Evolutionary conservation across 2,329 filamentous ascomycete genomes (phyloP).

Genomic region (Aspergillus flavus): DNA sequence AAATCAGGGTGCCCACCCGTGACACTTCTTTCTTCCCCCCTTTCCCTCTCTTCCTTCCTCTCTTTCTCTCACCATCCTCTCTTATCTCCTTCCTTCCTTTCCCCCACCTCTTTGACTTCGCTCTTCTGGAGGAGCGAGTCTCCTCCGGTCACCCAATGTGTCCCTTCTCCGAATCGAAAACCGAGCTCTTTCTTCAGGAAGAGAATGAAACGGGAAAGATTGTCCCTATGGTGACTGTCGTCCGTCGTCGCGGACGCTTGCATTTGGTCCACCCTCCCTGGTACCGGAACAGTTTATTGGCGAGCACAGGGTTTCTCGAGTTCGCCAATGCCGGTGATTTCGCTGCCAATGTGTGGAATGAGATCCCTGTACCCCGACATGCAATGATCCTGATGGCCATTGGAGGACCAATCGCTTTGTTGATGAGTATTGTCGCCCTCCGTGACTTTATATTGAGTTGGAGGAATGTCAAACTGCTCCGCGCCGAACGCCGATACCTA

Average conservation of each 20-base stretch:
- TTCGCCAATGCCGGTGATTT: constrained; percentile 60
- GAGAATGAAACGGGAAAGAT: constrained; percentile 7
- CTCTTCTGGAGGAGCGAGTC: constrained; percentile 7
- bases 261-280: constrained; percentile 31
- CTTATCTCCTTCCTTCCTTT: neutral
- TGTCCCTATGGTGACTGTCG: constrained; percentile 18
- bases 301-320: constrained; percentile 55
- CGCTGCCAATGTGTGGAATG: constrained; percentile 61
- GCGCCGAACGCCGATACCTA: constrained; percentile 44
- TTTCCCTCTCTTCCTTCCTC: neutral
- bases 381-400: constrained; percentile 55
- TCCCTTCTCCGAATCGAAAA: constrained; percentile 11
- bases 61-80: neutral
- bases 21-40: neutral
- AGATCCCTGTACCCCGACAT: constrained; percentile 52
- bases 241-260: constrained; percentile 19
- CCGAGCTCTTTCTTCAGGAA: constrained; percentile 2
- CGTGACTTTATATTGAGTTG: constrained; percentile 49
- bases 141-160: constrained; percentile 20
- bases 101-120: neutral
- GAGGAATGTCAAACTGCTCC: constrained; percentile 51
- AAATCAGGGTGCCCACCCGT: neutral
- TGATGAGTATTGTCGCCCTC: constrained; percentile 51
- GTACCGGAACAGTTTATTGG: constrained; percentile 39
- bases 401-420: constrained; percentile 52